These are phyloP conservation scores for Clarireedia monteithiana DNA, from an alignment of 2,329 filamentous ascomycete species.

Conservation along the genomic window DNA sequence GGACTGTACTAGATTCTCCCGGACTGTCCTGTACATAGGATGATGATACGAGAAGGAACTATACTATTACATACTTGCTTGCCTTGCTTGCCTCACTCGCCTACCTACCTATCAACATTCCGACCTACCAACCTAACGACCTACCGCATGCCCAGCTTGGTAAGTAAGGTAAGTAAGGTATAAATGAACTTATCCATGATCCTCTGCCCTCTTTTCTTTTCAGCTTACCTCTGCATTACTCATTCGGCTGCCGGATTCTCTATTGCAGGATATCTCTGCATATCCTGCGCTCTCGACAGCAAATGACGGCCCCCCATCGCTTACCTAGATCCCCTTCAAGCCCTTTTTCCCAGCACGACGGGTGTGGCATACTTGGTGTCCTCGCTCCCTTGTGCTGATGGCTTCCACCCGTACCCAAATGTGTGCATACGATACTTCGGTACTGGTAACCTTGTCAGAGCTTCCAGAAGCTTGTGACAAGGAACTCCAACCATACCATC, in stretches of 20 bases:
- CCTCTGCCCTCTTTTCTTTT: background rate
- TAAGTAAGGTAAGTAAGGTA: background rate
- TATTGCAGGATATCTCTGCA: background rate
- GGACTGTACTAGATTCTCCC: background rate
- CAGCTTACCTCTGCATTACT: background rate
- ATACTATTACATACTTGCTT: background rate
- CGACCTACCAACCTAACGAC: background rate
- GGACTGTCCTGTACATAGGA: background rate
- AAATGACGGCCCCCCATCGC: background rate
- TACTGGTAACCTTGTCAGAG: background rate
- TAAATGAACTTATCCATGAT: background rate
- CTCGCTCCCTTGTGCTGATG: background rate
- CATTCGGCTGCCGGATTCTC: background rate
- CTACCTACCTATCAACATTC: background rate
- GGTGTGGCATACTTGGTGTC: constrained; percentile 1
- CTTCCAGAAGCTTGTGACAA: background rate
- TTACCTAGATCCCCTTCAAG: background rate
- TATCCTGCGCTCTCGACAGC: background rate
- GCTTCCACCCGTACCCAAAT: background rate
- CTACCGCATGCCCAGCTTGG: no score
- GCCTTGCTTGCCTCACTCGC: no score
- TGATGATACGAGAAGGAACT: background rate
- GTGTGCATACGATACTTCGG: background rate
- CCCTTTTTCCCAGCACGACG: background rate
- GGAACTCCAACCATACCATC: no score